phyloP scores from a whole-genome alignment of 148 eudicot species.

The Rhododendron simsii region DNA sequence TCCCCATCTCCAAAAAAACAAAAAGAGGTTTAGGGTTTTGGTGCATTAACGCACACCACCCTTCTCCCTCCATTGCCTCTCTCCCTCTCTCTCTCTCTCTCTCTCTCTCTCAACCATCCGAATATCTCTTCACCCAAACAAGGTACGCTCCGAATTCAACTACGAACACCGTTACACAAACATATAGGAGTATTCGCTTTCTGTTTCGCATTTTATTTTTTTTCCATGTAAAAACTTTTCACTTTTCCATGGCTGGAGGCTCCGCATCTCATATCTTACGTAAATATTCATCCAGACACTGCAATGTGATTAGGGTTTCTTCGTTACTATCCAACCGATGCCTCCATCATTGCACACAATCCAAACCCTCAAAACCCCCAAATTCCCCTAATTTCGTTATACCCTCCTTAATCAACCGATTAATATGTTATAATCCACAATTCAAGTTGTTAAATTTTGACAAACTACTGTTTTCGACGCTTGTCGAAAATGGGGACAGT shows the following conservation, averaged over 20 bases:
- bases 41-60: not conserved
- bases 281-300: not conserved
- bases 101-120: not conserved
- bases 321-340: slow-evolving; percentile 11
- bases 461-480: slow-evolving; percentile 10
- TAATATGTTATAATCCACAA: not conserved
- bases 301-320: slow-evolving; percentile 6
- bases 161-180: not conserved
- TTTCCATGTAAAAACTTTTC: not conserved
- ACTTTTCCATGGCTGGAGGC: not conserved
- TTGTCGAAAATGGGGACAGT: slow-evolving; percentile 15
- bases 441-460: slow-evolving; percentile 1
- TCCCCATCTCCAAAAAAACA: not conserved
- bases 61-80: slow-evolving; percentile 2
- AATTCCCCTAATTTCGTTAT: not conserved
- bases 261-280: not conserved
- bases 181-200: not conserved
- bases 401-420: slow-evolving; percentile 1
- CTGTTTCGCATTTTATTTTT: not conserved
- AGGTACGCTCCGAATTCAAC: not conserved
- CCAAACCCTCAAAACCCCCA: not conserved
- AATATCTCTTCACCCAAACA: not conserved
- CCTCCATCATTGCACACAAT: not conserved
- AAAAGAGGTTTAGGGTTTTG: slow-evolving; percentile 19
- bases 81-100: slow-evolving; percentile 6